Evolutionary conservation across 441 rosid genomes (phyloP).

Genomic region (Eruca vesicaria): DNA sequence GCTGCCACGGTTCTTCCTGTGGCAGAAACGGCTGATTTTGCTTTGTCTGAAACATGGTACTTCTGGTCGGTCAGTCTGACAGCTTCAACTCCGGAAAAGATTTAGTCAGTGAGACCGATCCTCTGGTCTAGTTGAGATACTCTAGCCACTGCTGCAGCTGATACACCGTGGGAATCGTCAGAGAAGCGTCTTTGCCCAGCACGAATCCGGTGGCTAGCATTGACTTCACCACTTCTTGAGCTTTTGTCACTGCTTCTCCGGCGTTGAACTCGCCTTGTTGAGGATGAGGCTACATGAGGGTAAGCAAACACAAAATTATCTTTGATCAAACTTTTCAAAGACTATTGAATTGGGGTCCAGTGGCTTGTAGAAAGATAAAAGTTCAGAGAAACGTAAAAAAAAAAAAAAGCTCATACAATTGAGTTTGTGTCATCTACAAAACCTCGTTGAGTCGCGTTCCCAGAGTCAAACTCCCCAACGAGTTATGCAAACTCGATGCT

Average conservation of each 20-base stretch:
- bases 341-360: background rate
- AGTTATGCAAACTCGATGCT: conserved; percentile 63
- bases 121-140: no score
- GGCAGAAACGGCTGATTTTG: conserved; percentile 48
- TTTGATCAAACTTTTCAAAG: background rate
- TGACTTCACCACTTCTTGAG: conserved; percentile 57
- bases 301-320: background rate
- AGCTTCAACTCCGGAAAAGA: conserved; percentile 51
- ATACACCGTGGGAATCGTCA: conserved; percentile 61
- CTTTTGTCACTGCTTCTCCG: conserved; percentile 62
- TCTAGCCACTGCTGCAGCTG: conserved; percentile 49
- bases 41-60: conserved; percentile 52
- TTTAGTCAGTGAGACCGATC: conserved; percentile 41
- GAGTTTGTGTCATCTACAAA: conserved; percentile 42
- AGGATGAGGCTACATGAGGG: conserved; percentile 33
- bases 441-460: conserved; percentile 40
- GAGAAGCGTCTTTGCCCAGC: conserved; percentile 58
- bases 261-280: conserved; percentile 40
- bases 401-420: conserved; percentile 41
- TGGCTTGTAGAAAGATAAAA: background rate
- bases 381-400: no score
- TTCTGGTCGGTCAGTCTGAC: conserved; percentile 49
- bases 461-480: conserved; percentile 63
- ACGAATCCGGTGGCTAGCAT: conserved; percentile 57
- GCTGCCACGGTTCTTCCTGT: conserved; percentile 55